phyloP scores from a whole-genome alignment of 495 filamentous ascomycete genomes.

The Podospora pseudocomata region DNA sequence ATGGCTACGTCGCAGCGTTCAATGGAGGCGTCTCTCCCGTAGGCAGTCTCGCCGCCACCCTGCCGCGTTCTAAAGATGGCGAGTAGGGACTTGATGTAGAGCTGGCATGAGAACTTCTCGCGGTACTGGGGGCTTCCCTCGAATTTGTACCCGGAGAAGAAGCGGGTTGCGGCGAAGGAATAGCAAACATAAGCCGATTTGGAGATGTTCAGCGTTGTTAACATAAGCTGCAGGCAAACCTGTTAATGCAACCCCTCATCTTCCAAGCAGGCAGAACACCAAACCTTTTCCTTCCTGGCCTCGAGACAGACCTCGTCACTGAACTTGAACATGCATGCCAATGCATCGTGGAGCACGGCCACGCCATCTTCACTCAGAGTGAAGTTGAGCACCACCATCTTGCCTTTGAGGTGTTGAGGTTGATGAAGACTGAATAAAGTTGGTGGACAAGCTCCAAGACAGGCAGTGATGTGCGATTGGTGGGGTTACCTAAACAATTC shows the following conservation, averaged over 20 bases:
- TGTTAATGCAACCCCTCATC: background rate
- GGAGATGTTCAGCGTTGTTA: slow-evolving; percentile 85
- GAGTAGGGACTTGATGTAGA: slow-evolving; percentile 45
- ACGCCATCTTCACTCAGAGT: slow-evolving; percentile 73
- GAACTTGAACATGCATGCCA: slow-evolving; percentile 89
- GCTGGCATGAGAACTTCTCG: slow-evolving; percentile 49
- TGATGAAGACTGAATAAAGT: background rate
- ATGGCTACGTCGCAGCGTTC: slow-evolving; percentile 84
- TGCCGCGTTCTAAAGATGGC: slow-evolving; percentile 45
- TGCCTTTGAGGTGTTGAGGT: background rate
- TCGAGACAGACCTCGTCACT: slow-evolving; percentile 86
- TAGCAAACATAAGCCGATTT: slow-evolving; percentile 91
- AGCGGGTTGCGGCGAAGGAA: slow-evolving; percentile 64
- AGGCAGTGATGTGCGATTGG: background rate
- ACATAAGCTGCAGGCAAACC: slow-evolving; percentile 54
- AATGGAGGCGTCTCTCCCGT: slow-evolving; percentile 63
- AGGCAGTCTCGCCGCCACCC: slow-evolving; percentile 30
- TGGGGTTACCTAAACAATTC: background rate
- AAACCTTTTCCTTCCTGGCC: slow-evolving; percentile 67
- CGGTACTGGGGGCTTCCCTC: slow-evolving; percentile 42
- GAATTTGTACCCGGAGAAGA: slow-evolving; percentile 78
- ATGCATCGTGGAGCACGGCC: slow-evolving; percentile 69
- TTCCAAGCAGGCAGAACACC: background rate
- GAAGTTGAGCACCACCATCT: slow-evolving; percentile 60
- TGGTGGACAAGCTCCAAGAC: background rate